Evolutionary conservation across 2,329 filamentous ascomycete genomes (phyloP), one percentile per base, ranked within the genome.

Genomic region (Penicillium polonicum): DNA sequence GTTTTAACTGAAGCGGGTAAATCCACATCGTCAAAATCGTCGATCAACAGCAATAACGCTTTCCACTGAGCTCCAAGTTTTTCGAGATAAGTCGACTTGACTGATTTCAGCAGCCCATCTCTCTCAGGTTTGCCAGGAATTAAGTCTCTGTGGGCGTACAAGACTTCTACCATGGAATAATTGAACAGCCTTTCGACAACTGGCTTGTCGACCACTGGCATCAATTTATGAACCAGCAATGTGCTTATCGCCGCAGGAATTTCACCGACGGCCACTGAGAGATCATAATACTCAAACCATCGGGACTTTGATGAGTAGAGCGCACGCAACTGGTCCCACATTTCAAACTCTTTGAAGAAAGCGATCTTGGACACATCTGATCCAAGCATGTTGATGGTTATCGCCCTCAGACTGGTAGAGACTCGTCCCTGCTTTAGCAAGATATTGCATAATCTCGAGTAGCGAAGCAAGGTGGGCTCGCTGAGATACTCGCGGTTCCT

Each of bases 371-470:
- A 55, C 21, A 23, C 39, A 29, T 53, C 60, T 12, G 60, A 58
- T 15, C 62, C 62, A 29, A 64, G 60, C 36, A 64, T 48, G 25
- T 58, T 53, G 52, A 64, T 63, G 3, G 62, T 63, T 33, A 51
- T 48, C 6, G 13, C 54, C 17, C 59, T 52, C 56, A 64, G 25
- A 12, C 59, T 41, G 25, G 54, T 19, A 10, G 62, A 64, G n/a
- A 64, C 52, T 12, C 62, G 62, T n/a, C 60, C 59, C 31, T 64
- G 62, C 25, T 45, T 64, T 7, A 64, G 45, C 17, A 64, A 39
- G 23, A 64, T 64, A 35, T 64, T 64, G 57, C 62, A 64, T 5
- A 64, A 55, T 36, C 62, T 56, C 8, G 62, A 61, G 41, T 64
- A 63, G 13, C 62, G 52, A 23, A 46, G 25, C 4, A 55, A 42